Evolutionary conservation across 306 rosid genomes (phyloP).

Genomic region (Geum urbanum): DNA sequence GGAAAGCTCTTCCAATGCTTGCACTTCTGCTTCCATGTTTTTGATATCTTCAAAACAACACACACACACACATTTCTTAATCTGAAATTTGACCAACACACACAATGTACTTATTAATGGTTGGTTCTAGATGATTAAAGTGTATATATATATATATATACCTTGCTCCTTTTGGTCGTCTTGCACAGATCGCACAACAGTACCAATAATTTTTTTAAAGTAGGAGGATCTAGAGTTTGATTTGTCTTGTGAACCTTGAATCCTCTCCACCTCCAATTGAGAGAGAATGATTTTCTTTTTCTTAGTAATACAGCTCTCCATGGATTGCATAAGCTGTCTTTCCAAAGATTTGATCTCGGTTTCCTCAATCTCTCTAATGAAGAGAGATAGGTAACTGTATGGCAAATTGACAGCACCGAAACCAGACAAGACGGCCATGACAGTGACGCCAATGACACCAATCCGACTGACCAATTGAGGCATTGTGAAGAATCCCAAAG

Average conservation of each 20-base stretch:
- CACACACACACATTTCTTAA: too few species aligned
- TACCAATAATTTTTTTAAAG: conserved; percentile 82
- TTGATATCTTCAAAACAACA: conserved; percentile 50
- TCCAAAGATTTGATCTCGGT: conserved; percentile 73
- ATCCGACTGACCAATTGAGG: conserved; percentile 96
- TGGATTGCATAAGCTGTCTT: conserved; percentile 77
- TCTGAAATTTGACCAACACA: too few species aligned
- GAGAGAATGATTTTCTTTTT: conserved; percentile 73
- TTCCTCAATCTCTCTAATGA: conserved; percentile 89
- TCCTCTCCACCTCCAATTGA: conserved; percentile 68
- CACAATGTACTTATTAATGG: too few species aligned
- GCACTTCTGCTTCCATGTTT: conserved; percentile 90
- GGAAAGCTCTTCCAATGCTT: conserved; percentile 90
- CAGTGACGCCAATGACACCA: conserved; percentile 93
- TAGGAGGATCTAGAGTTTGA: conserved; percentile 63
- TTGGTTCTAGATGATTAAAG: too few species aligned
- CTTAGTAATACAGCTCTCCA: conserved; percentile 67
- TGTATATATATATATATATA: background rate
- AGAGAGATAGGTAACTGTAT: conserved; percentile 84
- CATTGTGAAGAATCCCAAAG: conserved; percentile 75
- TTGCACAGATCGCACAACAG: conserved; percentile 88
- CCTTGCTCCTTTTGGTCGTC: conserved; percentile 94
- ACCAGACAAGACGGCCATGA: conserved; percentile 93
- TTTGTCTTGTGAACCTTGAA: conserved; percentile 75
- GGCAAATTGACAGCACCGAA: conserved; percentile 97